These are phyloP conservation scores for Pseudogymnoascus sp. DNA, from an alignment of 2,329 filamentous ascomycete species.

Conservation along the genomic window DNA sequence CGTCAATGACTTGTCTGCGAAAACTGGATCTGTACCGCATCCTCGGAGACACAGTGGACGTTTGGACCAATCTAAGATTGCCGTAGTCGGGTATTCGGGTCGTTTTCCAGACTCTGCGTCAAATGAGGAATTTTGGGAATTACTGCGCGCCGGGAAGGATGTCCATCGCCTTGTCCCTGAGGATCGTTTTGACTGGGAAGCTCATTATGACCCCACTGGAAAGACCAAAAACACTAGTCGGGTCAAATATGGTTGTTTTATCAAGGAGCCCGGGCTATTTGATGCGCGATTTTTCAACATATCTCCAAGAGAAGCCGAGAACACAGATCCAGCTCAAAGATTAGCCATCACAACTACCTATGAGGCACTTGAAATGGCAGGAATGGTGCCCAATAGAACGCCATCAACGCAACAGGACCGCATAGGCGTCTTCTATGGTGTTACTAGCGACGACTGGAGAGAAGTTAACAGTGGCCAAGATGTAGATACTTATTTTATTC, in stretches of 20 bases:
- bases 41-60: neutral
- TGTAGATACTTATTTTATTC: conserved; percentile 12
- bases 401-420: conserved; percentile 32
- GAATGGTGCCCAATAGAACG: conserved; percentile 43
- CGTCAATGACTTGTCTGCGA: neutral
- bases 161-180: conserved; percentile 51
- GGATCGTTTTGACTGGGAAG: conserved; percentile 61
- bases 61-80: conserved; percentile 56
- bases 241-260: conserved; percentile 63
- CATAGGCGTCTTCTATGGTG: conserved; percentile 17
- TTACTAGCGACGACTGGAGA: conserved; percentile 17
- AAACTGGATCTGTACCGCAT: neutral
- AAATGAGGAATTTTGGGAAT: conserved; percentile 62
- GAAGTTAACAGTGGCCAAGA: conserved; percentile 16
- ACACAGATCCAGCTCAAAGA: conserved; percentile 71
- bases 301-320: conserved; percentile 67
- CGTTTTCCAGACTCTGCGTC: conserved; percentile 64
- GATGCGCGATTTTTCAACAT: conserved; percentile 77
- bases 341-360: conserved; percentile 67
- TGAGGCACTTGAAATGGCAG: conserved; percentile 70
- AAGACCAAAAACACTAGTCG: conserved; percentile 67
- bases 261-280: conserved; percentile 61
- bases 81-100: conserved; percentile 73
- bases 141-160: conserved; percentile 65
- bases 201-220: conserved; percentile 60